Base-by-base conservation (phyloP, 176 grass and related monocot species). In the Leersia perrieri region DNA sequence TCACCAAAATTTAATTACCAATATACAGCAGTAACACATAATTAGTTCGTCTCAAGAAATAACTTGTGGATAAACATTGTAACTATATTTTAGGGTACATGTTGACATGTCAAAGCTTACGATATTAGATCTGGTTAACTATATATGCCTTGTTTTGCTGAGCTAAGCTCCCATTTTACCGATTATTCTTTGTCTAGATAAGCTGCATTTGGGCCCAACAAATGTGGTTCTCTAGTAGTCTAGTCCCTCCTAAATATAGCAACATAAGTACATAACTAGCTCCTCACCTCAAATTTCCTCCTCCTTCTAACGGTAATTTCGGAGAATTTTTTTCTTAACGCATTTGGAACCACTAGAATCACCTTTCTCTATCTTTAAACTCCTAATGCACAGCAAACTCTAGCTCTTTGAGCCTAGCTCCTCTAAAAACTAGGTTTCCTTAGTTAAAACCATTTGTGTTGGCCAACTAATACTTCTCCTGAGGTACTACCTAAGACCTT, bases 1-100 rank as follows among this genome's bases (percentile, higher is more conserved):
- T 20, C 49, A 53, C 49, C n/a, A n/a, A n/a, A n/a, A 53, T n/a
- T 53, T 53, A n/a, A 53, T n/a, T n/a, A n/a, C n/a, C n/a, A n/a
- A n/a, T n/a, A n/a, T n/a, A n/a, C n/a, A n/a, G n/a, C n/a, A n/a
- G n/a, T 53, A n/a, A 22, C 20, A 18, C 20, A 51, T 51, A 51
- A 20, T 51, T 51, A 51, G 16, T 49, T 53, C 49, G 6, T 53
- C 20, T 53, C 18, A 53, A 20, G 5, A 51, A 53, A 53, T n/a
- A 22, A 53, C 1, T 53, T 22, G 8, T 53, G 18, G 25, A 11
- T 3, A 42, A 82, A 33, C 69, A 49, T 8, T 61, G 39, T 36
- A 31, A 20, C 26, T 70, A 81, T 41, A 41, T 71, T 81, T 81
- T n/a, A 71, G 78, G 66, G n/a, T 61, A 2, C 79, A 81, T 38